Evolutionary conservation across 768 basidiomycete genomes (phyloP), one percentile per base, ranked within the genome.

Genomic region (Trametes punicea): DNA sequence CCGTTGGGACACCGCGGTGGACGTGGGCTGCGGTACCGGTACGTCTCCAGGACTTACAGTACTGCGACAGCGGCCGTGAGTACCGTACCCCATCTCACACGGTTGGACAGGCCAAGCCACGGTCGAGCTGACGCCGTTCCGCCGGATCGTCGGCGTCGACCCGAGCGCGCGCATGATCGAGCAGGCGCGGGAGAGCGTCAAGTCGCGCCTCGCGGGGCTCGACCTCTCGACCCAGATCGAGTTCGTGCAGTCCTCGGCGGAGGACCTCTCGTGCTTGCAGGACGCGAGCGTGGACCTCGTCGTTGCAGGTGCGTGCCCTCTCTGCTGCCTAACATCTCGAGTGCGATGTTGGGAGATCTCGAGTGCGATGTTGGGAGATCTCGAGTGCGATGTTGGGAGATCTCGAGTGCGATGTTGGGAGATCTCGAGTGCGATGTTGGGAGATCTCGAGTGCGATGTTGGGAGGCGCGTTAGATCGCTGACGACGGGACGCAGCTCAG

Each of bases 11-110:
- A 74, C 70, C 16, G 88, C 87, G 0, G 75, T 90, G 0, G 91
- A 94, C 62, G 67, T 92, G 2, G 90, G 92, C 4, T 93, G 91
- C 70, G 90, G 92, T 25, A 89, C 91, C n/a, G 88, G 90, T 88
- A 55, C 10, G 73, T 65, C 59, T 47, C 6, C 42, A 38, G 25
- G 13, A 11, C 42, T 21, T 25, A 4, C 34, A 10, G 8, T 36
- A 15, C 34, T 31, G 34, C 34, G 8, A 9, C n/a, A n/a, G n/a
- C n/a, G n/a, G n/a, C n/a, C n/a, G n/a, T 16, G 36, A 5, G 4
- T 2, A 16, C 15, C 13, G n/a, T 8, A n/a, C 36, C 36, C 6
- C 15, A n/a, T 13, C 36, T 15, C 63, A 31, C 29, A 21, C 26
- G 26, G 25, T 6, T 34, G 3, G 6, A 15, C 52, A 89, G 89